Base-by-base conservation (phyloP, 331 rosid genomes). In the Phaseolus coccineus region DNA sequence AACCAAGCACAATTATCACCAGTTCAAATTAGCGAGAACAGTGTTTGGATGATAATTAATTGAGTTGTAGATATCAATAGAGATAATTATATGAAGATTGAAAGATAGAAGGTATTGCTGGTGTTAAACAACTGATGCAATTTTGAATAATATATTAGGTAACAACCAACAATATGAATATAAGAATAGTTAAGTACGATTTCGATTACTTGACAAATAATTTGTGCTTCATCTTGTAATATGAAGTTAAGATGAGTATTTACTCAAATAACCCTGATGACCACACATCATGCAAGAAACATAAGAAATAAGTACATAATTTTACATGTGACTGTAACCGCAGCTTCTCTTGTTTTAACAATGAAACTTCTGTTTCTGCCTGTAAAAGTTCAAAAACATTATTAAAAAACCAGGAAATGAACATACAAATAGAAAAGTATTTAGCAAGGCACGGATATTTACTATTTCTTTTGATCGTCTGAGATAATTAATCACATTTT, bases 401-500 rank as follows among this genome's bases (percentile, higher is more conserved):
- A 74, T 76, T 11, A 25, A 25, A 39, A 47, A 33, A 53, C 62
- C 40, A 52, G 3, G 53, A 59, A 30, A 63, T 11, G 33, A 77
- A 46, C 16, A 61, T 11, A 46, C 5, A 77, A 46, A 55, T 69
- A 28, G 16, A 55, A 48, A 64, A 72, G 69, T 40, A 13, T 1
- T 31, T 73, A 28, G 51, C 19, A 70, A 31, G 55, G 63, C 22
- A 30, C 71, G 19, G 77, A 52, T 25, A 74, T 84, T 81, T 85
- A 95, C 99, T 82, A 93, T 95, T 79, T 95, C 99, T 88, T 91
- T 95, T 8, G 97, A 86, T 5, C 93, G 83, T 16, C 99, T 91
- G 83, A 95, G 97, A 91, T 91, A 95, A 78, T 51, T 85, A 44
- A 95, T 82, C 69, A 95, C 99, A 67, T 78, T 88, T 78, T 91